Evolutionary conservation across 768 basidiomycete genomes (phyloP).

Genomic region (Macrocybe gigantea): DNA sequence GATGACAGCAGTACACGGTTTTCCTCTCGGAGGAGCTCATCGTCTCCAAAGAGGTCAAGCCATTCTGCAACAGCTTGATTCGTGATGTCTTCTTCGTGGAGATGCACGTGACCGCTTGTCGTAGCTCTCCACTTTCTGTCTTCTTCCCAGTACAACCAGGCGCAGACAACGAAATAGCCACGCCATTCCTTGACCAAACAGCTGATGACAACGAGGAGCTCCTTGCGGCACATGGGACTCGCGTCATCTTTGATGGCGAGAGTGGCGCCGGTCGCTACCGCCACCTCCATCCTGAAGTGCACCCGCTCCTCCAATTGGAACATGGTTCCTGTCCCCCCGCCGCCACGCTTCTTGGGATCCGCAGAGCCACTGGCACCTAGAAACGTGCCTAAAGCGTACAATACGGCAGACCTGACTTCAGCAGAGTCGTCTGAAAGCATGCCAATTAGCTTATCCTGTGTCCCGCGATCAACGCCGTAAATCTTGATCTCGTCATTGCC

Average conservation of each 20-base stretch:
- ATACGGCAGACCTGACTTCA: slow-evolving; percentile 86
- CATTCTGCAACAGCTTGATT: slow-evolving; percentile 71
- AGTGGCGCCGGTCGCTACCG: slow-evolving; percentile 83
- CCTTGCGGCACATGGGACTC: slow-evolving; percentile 94
- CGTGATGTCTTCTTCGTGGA: slow-evolving; percentile 68
- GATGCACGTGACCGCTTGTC: slow-evolving; percentile 23
- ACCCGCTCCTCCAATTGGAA: slow-evolving; percentile 70
- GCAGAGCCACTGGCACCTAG: slow-evolving; percentile 83
- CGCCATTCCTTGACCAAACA: slow-evolving; percentile 95
- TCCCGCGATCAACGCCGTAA: slow-evolving; percentile 69
- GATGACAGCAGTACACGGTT: slow-evolving; percentile 83
- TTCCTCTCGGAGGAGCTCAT: slow-evolving; percentile 64
- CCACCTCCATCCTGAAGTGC: slow-evolving; percentile 87
- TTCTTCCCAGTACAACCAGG: slow-evolving; percentile 96
- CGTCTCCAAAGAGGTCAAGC: slow-evolving; percentile 64
- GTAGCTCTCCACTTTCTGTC: slow-evolving; percentile 60
- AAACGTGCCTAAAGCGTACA: slow-evolving; percentile 91
- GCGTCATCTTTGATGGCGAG: slow-evolving; percentile 91
- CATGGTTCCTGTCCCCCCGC: slow-evolving; percentile 82
- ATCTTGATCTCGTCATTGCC: slow-evolving; percentile 86
- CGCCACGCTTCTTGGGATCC: slow-evolving; percentile 62
- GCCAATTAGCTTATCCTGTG: slow-evolving; percentile 76
- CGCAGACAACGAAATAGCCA: slow-evolving; percentile 92
- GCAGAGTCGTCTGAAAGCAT: slow-evolving; percentile 83
- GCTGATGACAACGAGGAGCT: slow-evolving; percentile 85